Base-by-base conservation (phyloP, 1,139 yeast species). In the Yamadazyma trypodendri region DNA sequence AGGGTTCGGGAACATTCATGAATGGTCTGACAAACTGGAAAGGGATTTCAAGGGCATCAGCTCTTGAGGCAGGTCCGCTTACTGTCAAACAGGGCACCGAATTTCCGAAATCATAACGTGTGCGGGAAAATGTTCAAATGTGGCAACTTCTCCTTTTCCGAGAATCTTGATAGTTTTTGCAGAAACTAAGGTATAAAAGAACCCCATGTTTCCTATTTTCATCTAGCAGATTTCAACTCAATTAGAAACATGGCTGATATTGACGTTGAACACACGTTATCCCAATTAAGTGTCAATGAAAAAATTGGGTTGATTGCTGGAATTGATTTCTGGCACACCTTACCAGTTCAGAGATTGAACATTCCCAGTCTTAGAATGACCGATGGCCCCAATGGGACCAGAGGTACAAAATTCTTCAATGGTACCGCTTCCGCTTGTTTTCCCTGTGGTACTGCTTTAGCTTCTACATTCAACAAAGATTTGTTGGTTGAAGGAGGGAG, bases 311-410 rank as follows among this genome's bases (percentile, higher is more conserved):
- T 78, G 31, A 49, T 74, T 32, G 63, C 77, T 14, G 80, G 79
- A 24, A 55, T 58, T 40, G 79, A 76, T 52, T 63, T 63, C 51
- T 79, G 84, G 84, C 80, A 75, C 51, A 77, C 84, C 1, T 55
- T 53, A 28, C 59, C 72, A 2, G 57, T 79, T 16, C 68, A 64
- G 34, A 58, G 81, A 41, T 58, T 75, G 36, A 58, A 59, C 24
- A 58, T 78, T 29, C 65, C 53, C 40, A 45, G 54, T 14, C 44
- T 60, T 10, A 51, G 65, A 29, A 55, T 59, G 18, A 54, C 60
- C 18, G 68, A 63, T 44, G 68, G 68, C 5, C 68, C 68, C 28
- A 63, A 63, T 46, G 68, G 68, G 24, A 46, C 60, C 24, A 49
- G 68, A 39, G 68, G 68, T 10, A 58, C 65, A n/a, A 54, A 51